A percentile compares a stretch with the other conserved stretches of the same genome.
Conservation (phyloP, 208 protist species). For the Crithidia expoeki region DNA sequence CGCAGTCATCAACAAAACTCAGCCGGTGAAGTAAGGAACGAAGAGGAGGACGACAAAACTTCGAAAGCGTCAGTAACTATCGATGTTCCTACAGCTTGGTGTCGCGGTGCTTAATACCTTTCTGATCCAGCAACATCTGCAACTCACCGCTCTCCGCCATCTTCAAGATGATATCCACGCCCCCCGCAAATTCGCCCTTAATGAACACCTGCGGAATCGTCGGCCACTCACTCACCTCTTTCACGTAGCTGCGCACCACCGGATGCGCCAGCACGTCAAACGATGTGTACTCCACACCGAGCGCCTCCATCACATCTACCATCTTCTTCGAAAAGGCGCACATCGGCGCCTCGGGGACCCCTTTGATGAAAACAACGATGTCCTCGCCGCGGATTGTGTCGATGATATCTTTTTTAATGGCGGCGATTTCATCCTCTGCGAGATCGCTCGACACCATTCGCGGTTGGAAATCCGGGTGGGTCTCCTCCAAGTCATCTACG, state of each 20-base stretch:
- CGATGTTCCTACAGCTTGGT: constrained; percentile 8
- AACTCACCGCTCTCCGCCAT: constrained; percentile 89
- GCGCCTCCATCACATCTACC: constrained; percentile 90
- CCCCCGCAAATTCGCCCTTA: constrained; percentile 95
- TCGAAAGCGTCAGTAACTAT: too few species aligned
- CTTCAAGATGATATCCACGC: constrained; percentile 93
- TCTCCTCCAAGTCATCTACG: constrained; percentile 74
- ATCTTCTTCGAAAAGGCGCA: constrained; percentile 96
- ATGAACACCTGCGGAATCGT: constrained; percentile 97
- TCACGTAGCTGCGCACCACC: constrained; percentile 92
- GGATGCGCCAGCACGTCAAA: constrained; percentile 95
- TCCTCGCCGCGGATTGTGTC: constrained; percentile 90
- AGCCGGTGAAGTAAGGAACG: too few species aligned
- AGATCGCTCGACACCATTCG: constrained; percentile 69
- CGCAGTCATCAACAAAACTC: too few species aligned
- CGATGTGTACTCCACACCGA: constrained; percentile 92
- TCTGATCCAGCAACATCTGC: constrained; percentile 81
- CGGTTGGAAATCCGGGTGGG: constrained; percentile 89
- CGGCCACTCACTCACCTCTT: constrained; percentile 95
- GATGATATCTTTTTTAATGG: constrained; percentile 89
- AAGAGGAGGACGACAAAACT: too few species aligned
- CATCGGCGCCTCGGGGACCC: constrained; percentile 93
- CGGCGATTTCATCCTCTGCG: constrained; percentile 75
- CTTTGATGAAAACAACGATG: constrained; percentile 97
- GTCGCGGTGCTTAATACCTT: constrained; percentile 79